phyloP scores from a whole-genome alignment of 2,329 filamentous ascomycete species.

The Aureobasidium sp. region DNA sequence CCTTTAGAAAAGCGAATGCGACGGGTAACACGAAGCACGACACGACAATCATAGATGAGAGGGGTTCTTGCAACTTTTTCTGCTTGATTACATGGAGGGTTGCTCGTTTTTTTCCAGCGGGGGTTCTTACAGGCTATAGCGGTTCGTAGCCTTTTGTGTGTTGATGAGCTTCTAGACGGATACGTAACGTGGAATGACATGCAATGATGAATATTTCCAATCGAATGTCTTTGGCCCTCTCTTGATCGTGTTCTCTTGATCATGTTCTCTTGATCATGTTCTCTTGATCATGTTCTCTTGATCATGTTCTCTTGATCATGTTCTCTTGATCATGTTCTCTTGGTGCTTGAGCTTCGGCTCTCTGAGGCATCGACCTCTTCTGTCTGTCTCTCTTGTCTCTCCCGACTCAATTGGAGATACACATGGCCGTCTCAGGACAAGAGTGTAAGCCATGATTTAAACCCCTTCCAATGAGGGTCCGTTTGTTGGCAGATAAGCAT shows the following conservation, averaged over 20 bases:
- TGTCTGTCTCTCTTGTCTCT: neutral
- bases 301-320: no score
- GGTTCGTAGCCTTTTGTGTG: neutral
- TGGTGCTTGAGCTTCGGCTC: no score
- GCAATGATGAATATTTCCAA: neutral
- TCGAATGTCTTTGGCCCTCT: no score
- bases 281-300: no score
- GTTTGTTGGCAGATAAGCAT: neutral
- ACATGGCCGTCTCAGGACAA: neutral
- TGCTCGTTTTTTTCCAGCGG: neutral
- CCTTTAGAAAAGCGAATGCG: neutral
- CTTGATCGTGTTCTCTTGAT: no score
- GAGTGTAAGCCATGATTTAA: neutral
- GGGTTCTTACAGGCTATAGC: neutral
- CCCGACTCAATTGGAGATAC: neutral
- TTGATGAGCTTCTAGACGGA: neutral
- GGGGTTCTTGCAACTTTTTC: neutral
- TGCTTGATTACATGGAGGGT: neutral
- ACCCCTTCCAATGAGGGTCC: neutral
- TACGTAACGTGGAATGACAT: constrained; percentile 8
- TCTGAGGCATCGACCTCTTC: no score
- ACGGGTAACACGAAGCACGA: neutral
- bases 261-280: no score
- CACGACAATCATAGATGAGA: neutral
- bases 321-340: no score